phyloP scores from a whole-genome alignment of 768 basidiomycete genomes.

The Termitomyces sp. region DNA sequence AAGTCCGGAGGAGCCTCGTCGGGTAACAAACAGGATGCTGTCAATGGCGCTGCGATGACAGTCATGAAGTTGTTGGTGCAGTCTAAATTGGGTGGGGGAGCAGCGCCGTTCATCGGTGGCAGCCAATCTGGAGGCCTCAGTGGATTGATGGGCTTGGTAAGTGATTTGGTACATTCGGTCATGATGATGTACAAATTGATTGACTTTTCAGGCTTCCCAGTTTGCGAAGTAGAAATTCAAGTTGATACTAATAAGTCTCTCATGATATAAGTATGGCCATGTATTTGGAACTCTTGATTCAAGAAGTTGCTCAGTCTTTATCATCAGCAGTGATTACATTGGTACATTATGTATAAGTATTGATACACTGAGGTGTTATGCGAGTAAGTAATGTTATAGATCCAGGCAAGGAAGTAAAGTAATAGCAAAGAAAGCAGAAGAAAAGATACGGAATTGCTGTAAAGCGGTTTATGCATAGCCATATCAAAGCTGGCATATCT shows the following conservation, averaged over 20 bases:
- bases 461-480: not conserved
- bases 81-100: slow-evolving; percentile 45
- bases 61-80: slow-evolving; percentile 80
- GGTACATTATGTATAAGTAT: not conserved
- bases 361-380: not conserved
- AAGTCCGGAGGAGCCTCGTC: slow-evolving; percentile 56
- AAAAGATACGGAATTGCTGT: not conserved
- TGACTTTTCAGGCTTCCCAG: slow-evolving; percentile 22
- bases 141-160: slow-evolving; percentile 55
- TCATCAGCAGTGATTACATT: not conserved
- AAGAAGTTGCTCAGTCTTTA: not conserved
- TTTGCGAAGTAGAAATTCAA: slow-evolving; percentile 10
- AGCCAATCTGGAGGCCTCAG: slow-evolving; percentile 67
- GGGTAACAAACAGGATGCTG: slow-evolving; percentile 76
- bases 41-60: slow-evolving; percentile 82
- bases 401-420: not conserved
- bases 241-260: not conserved
- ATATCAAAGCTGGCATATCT: too few species aligned
- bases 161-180: slow-evolving; percentile 16
- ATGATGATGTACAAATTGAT: not conserved
- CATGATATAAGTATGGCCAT: not conserved
- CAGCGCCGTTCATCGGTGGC: slow-evolving; percentile 39
- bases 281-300: not conserved
- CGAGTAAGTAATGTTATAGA: too few species aligned
- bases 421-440: not conserved